Conservation (phyloP, 2,329 filamentous ascomycete species). For the Sphaerulina musiva region DNA sequence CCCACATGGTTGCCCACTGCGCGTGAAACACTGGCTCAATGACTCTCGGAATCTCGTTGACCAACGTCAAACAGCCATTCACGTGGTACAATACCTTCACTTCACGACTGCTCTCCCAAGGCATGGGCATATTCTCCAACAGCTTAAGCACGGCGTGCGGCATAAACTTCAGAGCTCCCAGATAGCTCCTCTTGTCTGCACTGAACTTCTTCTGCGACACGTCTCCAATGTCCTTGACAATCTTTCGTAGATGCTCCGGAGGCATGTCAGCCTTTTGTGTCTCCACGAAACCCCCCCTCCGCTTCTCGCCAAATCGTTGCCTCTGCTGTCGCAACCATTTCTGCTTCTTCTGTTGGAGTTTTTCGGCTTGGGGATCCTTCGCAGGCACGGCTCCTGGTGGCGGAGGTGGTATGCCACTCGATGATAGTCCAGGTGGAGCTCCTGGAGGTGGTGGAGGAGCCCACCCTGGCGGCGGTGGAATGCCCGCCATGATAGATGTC, state of each 20-base stretch:
- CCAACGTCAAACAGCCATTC: slow-evolving; percentile 91
- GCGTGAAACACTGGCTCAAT: slow-evolving; percentile 97
- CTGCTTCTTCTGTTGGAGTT: slow-evolving; percentile 98
- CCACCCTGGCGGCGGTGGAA: slow-evolving; percentile 64
- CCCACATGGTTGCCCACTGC: slow-evolving; percentile 99
- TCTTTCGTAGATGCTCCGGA: slow-evolving; percentile 95
- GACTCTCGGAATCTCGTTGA: slow-evolving; percentile 93
- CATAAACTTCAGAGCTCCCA: slow-evolving; percentile 98
- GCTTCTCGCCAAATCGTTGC: slow-evolving; percentile 92
- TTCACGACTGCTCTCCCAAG: slow-evolving; percentile 92
- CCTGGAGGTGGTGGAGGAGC: slow-evolving; percentile 41
- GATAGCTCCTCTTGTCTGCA: slow-evolving; percentile 94
- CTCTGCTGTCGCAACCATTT: slow-evolving; percentile 92
- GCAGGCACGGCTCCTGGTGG: slow-evolving; percentile 79
- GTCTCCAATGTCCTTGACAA: slow-evolving; percentile 96
- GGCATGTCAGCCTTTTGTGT: slow-evolving; percentile 99
- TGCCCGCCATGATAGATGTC: slow-evolving; percentile 46
- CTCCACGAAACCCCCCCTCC: slow-evolving; percentile 92
- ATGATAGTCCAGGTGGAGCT: slow-evolving; percentile 45
- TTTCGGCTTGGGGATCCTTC: slow-evolving; percentile 76
- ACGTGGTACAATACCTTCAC: slow-evolving; percentile 98
- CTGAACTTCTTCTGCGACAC: slow-evolving; percentile 99
- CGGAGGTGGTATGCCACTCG: slow-evolving; percentile 53
- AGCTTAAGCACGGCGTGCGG: slow-evolving; percentile 96
- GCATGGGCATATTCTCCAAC: slow-evolving; percentile 99